These are phyloP conservation scores for Ceratobasidium sp. DNA, from an alignment of 1,284 basidiomycete genomes.

Conservation along the genomic window DNA sequence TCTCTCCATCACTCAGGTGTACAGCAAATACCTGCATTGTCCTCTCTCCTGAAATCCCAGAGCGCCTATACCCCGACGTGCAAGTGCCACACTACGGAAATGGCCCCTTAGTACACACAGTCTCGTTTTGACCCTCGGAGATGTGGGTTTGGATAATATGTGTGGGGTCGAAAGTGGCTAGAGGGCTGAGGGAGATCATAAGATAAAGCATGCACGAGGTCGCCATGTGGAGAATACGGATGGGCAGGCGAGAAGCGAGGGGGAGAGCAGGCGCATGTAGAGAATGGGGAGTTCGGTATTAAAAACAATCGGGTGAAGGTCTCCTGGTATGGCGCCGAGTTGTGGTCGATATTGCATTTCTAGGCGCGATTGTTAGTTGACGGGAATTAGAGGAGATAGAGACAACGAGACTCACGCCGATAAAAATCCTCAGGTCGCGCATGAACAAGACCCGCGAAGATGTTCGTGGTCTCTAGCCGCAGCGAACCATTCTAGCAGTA, in stretches of 20 bases:
- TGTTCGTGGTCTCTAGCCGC: slow-evolving; percentile 83
- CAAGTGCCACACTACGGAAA: slow-evolving; percentile 70
- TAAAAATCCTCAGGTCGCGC: slow-evolving; percentile 85
- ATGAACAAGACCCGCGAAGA: slow-evolving; percentile 81
- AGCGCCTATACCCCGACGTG: slow-evolving; percentile 77
- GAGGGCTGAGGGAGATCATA: slow-evolving; percentile 65
- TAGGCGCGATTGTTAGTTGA: slow-evolving; percentile 56
- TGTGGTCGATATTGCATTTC: slow-evolving; percentile 96
- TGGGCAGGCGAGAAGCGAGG: slow-evolving; percentile 79
- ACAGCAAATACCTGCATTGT: slow-evolving; percentile 94
- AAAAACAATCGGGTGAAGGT: slow-evolving; percentile 63
- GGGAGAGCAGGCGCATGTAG: slow-evolving; percentile 69
- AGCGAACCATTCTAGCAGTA: slow-evolving; percentile 90
- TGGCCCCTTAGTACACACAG: slow-evolving; percentile 70
- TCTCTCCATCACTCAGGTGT: slow-evolving; percentile 77
- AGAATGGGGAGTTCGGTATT: slow-evolving; percentile 72
- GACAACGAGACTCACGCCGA: slow-evolving; percentile 67
- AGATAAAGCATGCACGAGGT: slow-evolving; percentile 86
- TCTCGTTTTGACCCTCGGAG: slow-evolving; percentile 84
- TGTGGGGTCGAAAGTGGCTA: slow-evolving; percentile 62
- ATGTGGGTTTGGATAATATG: slow-evolving; percentile 94
- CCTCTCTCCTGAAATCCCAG: slow-evolving; percentile 80
- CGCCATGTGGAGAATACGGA: slow-evolving; percentile 95
- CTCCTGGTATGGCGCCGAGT: slow-evolving; percentile 79
- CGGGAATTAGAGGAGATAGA: neutral